phyloP scores from a whole-genome alignment of 2,329 filamentous ascomycete species.

The Colletotrichum abscissum region DNA sequence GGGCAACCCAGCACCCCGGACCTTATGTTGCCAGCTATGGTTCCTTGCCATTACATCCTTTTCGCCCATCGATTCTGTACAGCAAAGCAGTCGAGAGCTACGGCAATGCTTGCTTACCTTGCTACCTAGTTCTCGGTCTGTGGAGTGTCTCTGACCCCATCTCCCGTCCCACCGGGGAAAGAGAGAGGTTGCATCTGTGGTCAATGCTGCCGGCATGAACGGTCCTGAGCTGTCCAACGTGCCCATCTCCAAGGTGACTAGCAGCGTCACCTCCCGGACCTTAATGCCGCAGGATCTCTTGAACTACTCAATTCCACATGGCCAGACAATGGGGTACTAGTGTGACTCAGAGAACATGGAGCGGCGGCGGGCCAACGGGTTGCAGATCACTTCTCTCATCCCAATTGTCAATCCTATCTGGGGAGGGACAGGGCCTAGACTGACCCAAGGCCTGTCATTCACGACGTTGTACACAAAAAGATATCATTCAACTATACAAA shows the following conservation, averaged over 20 bases:
- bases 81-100: background rate
- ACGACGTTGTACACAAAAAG: conserved; percentile 6
- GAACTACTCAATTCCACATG: background rate
- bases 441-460: background rate
- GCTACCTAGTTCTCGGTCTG: conserved; percentile 4
- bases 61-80: background rate
- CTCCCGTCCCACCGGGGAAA: background rate
- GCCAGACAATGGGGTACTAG: conserved; percentile 6
- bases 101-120: conserved; percentile 7
- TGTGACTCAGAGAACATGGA: conserved; percentile 26
- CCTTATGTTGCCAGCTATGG: conserved; percentile 43
- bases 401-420: background rate
- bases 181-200: conserved; percentile 18
- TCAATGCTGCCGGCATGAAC: conserved; percentile 19
- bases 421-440: background rate
- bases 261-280: background rate
- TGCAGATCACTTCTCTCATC: conserved; percentile 4
- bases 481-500: conserved; percentile 1
- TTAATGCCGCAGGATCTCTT: conserved; percentile 18
- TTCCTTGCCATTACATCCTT: background rate
- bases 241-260: conserved; percentile 33
- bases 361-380: conserved; percentile 30
- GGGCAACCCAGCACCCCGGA: conserved; percentile 23
- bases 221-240: background rate
- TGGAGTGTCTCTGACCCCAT: conserved; percentile 18